Percentiles rank a stretch among this genome's conserved stretches.
Evolutionary conservation across 495 filamentous ascomycete genomes (phyloP).

Genomic region (Penicillium malachiteum): DNA sequence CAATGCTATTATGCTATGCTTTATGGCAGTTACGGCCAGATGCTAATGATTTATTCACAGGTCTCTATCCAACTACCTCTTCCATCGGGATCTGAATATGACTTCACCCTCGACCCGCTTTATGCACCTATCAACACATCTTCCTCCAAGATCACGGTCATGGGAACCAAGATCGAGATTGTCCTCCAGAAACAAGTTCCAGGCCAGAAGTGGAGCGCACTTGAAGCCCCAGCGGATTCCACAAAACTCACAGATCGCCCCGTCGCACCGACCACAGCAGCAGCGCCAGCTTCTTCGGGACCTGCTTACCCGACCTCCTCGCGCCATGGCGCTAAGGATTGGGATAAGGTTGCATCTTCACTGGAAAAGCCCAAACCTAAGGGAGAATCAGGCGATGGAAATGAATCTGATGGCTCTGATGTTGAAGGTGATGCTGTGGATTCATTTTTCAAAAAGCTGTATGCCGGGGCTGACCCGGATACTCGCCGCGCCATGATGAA

Average conservation of each 20-base stretch:
- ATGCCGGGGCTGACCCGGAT: slow-evolving; percentile 74
- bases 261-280: slow-evolving; percentile 21
- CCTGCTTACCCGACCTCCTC: slow-evolving; percentile 90
- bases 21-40: background rate
- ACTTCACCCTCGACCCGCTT: slow-evolving; percentile 70
- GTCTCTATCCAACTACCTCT: slow-evolving; percentile 68
- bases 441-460: slow-evolving; percentile 88
- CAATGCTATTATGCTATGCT: too few species aligned
- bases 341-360: slow-evolving; percentile 74
- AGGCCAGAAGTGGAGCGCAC: slow-evolving; percentile 72
- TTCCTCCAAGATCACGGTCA: slow-evolving; percentile 60
- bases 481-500: slow-evolving; percentile 95
- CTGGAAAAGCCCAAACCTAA: slow-evolving; percentile 28
- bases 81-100: slow-evolving; percentile 55
- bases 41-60: slow-evolving; percentile 26
- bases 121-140: slow-evolving; percentile 62
- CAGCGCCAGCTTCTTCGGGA: slow-evolving; percentile 25
- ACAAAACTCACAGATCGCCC: slow-evolving; percentile 30
- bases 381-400: slow-evolving; percentile 25
- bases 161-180: slow-evolving; percentile 83
- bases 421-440: slow-evolving; percentile 74
- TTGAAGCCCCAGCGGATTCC: slow-evolving; percentile 52
- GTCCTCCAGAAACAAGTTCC: slow-evolving; percentile 63
- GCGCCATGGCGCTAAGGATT: slow-evolving; percentile 78
- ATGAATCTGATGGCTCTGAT: slow-evolving; percentile 51